phyloP scores from a whole-genome alignment of 2,329 filamentous ascomycete species.

The Furcasterigmium sp. region DNA sequence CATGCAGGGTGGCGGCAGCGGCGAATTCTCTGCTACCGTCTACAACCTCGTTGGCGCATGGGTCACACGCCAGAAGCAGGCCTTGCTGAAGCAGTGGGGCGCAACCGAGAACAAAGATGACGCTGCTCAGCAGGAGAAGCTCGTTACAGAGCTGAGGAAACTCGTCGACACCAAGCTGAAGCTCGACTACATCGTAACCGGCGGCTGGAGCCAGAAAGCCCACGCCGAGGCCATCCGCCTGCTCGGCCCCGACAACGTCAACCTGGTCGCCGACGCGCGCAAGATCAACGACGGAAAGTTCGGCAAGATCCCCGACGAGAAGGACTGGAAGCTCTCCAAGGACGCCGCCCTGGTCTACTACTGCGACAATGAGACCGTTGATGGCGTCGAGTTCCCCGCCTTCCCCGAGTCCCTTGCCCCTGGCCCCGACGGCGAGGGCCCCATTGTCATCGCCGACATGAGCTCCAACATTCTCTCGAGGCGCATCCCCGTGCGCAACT shows the following conservation, averaged over 20 bases:
- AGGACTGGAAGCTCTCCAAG: conserved; percentile 68
- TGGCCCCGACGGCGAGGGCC: conserved; percentile 54
- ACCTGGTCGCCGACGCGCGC: conserved; percentile 67
- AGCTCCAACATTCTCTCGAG: conserved; percentile 88
- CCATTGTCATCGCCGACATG: conserved; percentile 88
- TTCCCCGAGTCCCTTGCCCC: conserved; percentile 61
- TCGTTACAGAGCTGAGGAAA: conserved; percentile 55
- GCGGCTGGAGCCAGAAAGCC: conserved; percentile 84
- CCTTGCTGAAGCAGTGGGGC: conserved; percentile 51
- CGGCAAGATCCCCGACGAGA: conserved; percentile 73
- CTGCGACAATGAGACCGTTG: conserved; percentile 92
- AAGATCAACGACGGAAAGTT: conserved; percentile 73
- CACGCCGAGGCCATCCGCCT: conserved; percentile 76
- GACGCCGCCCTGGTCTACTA: conserved; percentile 75
- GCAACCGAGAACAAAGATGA: conserved; percentile 34
- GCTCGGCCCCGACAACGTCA: conserved; percentile 73
- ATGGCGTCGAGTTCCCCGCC: conserved; percentile 84
- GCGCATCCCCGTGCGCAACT: conserved; percentile 71
- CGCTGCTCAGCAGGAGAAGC: conserved; percentile 42
- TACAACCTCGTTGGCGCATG: conserved; percentile 83
- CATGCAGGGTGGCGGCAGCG: conserved; percentile 81
- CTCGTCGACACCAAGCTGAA: conserved; percentile 67
- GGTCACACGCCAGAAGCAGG: conserved; percentile 64
- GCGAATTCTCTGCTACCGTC: conserved; percentile 76
- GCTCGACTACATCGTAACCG: conserved; percentile 87